Evolutionary conservation across 1,284 basidiomycete genomes (phyloP).

Genomic region (Bjerkandera adusta): DNA sequence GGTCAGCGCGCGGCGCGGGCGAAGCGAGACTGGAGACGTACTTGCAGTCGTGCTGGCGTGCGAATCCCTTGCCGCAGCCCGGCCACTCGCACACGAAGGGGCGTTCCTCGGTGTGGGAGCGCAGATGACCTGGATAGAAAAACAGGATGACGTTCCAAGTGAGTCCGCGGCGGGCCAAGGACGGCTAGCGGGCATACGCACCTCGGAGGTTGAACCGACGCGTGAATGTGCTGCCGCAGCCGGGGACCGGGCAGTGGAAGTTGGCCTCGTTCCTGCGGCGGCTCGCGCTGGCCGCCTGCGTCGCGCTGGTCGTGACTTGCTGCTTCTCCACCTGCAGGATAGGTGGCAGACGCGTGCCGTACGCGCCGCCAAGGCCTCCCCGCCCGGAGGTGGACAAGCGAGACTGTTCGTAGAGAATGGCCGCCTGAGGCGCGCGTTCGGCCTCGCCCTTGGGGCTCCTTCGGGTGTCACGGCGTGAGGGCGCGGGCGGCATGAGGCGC

Average conservation of each 20-base stretch:
- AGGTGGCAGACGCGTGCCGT: slow-evolving; percentile 63
- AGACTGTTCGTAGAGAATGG: slow-evolving; percentile 25
- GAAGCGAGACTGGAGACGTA: slow-evolving; percentile 27
- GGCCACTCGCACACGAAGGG: slow-evolving; percentile 93
- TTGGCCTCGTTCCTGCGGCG: slow-evolving; percentile 87
- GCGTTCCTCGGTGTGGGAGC: slow-evolving; percentile 95
- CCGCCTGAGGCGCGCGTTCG: slow-evolving; percentile 26
- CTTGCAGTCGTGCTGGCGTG: slow-evolving; percentile 96
- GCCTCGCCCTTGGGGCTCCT: slow-evolving; percentile 22
- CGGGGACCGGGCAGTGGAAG: slow-evolving; percentile 92
- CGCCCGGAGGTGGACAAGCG: slow-evolving; percentile 20
- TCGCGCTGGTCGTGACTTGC: slow-evolving; percentile 94
- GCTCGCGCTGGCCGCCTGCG: slow-evolving; percentile 88
- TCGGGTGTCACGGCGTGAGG: slow-evolving; percentile 21
- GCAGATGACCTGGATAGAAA: slow-evolving; percentile 73
- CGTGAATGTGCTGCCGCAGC: slow-evolving; percentile 94
- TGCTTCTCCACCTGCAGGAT: slow-evolving; percentile 87
- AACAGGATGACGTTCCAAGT: slow-evolving; percentile 12
- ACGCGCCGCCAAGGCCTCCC: slow-evolving; percentile 11
- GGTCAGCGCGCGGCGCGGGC: background rate
- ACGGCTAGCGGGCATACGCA: slow-evolving; percentile 33
- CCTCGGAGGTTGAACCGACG: slow-evolving; percentile 82
- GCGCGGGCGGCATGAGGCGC: slow-evolving; percentile 12
- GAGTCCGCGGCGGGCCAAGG: slow-evolving; percentile 9
- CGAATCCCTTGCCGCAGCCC: slow-evolving; percentile 92